These are phyloP conservation scores for Tuber umbilicatum DNA, from an alignment of 495 filamentous ascomycete genomes.

Conservation along the genomic window DNA sequence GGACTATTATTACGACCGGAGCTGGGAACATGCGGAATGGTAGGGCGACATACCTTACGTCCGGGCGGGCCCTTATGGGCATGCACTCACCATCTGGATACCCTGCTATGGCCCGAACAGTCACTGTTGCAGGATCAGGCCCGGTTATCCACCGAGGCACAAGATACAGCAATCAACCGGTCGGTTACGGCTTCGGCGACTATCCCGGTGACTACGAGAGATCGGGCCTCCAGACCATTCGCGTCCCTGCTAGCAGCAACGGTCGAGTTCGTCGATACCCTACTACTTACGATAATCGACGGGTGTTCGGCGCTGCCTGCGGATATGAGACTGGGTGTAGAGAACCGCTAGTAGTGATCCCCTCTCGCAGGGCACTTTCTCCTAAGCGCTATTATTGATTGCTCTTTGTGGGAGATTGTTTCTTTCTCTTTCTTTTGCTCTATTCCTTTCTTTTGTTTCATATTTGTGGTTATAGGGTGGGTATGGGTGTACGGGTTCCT, in stretches of 20 bases:
- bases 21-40: not conserved
- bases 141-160: not conserved
- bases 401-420: not conserved
- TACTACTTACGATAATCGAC: not conserved
- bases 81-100: not conserved
- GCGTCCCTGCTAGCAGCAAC: not conserved
- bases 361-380: not conserved
- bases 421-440: not conserved
- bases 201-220: not conserved
- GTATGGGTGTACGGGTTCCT: not conserved
- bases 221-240: not conserved
- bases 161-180: not conserved
- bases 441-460: not conserved
- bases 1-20: not conserved
- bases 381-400: not conserved
- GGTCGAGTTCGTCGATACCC: not conserved
- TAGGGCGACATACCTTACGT: not conserved
- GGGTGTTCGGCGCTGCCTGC: not conserved
- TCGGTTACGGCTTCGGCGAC: not conserved
- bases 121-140: not conserved
- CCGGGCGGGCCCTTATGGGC: not conserved
- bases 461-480: conserved; percentile 4
- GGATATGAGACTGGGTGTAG: not conserved
- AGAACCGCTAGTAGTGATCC: not conserved
- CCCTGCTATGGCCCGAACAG: not conserved